phyloP scores from a whole-genome alignment of 805 yeast genomes.

The Candida ovalis region DNA sequence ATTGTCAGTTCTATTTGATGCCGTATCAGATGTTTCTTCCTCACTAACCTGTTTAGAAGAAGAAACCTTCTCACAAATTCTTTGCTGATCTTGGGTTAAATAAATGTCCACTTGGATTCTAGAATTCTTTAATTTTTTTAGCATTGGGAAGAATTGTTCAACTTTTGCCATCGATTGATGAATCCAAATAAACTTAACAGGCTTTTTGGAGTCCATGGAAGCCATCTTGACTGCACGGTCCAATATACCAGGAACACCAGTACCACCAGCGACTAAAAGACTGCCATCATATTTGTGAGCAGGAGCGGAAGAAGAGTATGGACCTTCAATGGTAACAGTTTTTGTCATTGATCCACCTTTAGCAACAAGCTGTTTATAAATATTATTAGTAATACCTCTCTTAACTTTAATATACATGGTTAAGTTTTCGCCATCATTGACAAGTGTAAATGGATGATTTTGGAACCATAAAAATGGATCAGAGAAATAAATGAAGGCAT shows the following conservation, averaged over 20 bases:
- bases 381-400: constrained; percentile 48
- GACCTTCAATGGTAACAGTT: constrained; percentile 55
- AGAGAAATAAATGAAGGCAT: constrained; percentile 53
- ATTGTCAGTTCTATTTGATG: background rate
- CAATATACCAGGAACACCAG: constrained; percentile 58
- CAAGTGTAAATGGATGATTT: constrained; percentile 67
- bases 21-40: background rate
- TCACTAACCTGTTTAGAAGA: constrained; percentile 8
- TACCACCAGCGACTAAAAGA: constrained; percentile 64
- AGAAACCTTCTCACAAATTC: constrained; percentile 3
- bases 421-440: constrained; percentile 37
- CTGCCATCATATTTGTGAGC: constrained; percentile 45
- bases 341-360: constrained; percentile 31
- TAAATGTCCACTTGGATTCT: constrained; percentile 31
- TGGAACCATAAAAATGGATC: constrained; percentile 55
- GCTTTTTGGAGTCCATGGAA: constrained; percentile 18
- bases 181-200: constrained; percentile 55
- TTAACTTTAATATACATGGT: constrained; percentile 43
- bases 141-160: constrained; percentile 41
- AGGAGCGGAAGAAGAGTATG: constrained; percentile 56
- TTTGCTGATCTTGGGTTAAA: constrained; percentile 33
- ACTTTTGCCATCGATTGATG: constrained; percentile 48
- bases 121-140: constrained; percentile 26
- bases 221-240: constrained; percentile 34
- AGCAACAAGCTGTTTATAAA: constrained; percentile 30